phyloP scores from a whole-genome alignment of 345 rosid genomes.

The Eucalyptus regnans region DNA sequence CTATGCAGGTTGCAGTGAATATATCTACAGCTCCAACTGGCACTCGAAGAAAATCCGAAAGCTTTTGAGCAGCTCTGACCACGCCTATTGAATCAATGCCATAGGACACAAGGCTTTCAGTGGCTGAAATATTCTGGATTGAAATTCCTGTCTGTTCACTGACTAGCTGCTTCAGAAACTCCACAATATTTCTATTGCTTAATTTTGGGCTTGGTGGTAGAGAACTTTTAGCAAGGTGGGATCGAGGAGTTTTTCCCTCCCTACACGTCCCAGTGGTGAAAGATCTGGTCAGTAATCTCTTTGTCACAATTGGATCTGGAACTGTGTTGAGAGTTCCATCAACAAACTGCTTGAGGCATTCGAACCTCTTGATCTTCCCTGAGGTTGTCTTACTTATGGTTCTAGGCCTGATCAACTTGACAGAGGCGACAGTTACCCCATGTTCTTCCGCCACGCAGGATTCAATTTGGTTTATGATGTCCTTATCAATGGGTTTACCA shows the following conservation, averaged over 20 bases:
- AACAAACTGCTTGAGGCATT: conserved; percentile 45
- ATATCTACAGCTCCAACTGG: conserved; percentile 67
- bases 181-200: conserved; percentile 29
- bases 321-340: conserved; percentile 36
- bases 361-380: conserved; percentile 70
- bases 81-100: conserved; percentile 71
- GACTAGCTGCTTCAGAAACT: conserved; percentile 32
- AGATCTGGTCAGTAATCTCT: conserved; percentile 18
- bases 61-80: conserved; percentile 64
- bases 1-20: conserved; percentile 55
- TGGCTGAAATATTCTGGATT: conserved; percentile 20
- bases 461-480: conserved; percentile 22
- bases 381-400: conserved; percentile 62
- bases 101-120: conserved; percentile 43
- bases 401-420: conserved; percentile 48
- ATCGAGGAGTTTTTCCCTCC: conserved; percentile 31
- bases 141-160: conserved; percentile 44
- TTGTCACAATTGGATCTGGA: conserved; percentile 21
- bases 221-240: conserved; percentile 1
- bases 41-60: conserved; percentile 49
- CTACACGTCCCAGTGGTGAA: conserved; percentile 39
- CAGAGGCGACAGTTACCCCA: conserved; percentile 34
- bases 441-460: conserved; percentile 49
- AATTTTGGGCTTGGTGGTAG: conserved; percentile 6
- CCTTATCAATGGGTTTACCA: conserved; percentile 24